These are phyloP conservation scores for Eragrostis curvula DNA, from an alignment of 176 grass and related monocot species.

Conservation along the genomic window DNA sequence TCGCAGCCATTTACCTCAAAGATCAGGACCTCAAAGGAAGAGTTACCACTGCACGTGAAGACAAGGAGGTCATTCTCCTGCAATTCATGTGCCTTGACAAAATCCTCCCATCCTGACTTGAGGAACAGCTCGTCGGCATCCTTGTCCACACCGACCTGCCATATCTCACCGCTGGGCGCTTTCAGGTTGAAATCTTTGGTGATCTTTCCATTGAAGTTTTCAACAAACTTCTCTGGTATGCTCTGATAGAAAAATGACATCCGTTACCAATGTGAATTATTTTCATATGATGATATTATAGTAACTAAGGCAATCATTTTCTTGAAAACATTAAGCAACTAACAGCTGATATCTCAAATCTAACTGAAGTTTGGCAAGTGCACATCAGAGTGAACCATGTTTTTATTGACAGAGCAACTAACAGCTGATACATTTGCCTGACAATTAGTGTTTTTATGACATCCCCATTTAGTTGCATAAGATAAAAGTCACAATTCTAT, in stretches of 20 bases:
- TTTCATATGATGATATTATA: no score
- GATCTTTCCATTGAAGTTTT: conserved; percentile 36
- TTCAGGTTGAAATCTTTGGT: conserved; percentile 30
- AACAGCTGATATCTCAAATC: no score
- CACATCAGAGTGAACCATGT: no score
- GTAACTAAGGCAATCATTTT: no score
- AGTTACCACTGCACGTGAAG: conserved; percentile 48
- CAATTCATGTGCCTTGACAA: conserved; percentile 50
- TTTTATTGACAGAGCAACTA: no score
- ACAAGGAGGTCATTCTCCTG: conserved; percentile 55
- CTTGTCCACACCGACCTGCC: conserved; percentile 23
- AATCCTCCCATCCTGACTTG: conserved; percentile 50
- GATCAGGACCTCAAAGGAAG: conserved; percentile 52
- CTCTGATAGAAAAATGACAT: conserved; percentile 19
- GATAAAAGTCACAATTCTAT: no score
- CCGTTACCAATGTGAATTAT: neutral
- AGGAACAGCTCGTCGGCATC: conserved; percentile 24
- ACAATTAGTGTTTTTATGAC: no score
- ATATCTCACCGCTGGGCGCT: conserved; percentile 45
- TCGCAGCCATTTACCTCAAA: no score
- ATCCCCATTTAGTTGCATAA: no score
- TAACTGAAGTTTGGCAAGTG: no score
- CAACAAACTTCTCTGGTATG: conserved; percentile 47
- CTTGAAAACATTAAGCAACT: no score
- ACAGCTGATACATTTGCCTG: no score